phyloP scores from a whole-genome alignment of 2,329 filamentous ascomycete genomes.

The Colletotrichum sp. region DNA sequence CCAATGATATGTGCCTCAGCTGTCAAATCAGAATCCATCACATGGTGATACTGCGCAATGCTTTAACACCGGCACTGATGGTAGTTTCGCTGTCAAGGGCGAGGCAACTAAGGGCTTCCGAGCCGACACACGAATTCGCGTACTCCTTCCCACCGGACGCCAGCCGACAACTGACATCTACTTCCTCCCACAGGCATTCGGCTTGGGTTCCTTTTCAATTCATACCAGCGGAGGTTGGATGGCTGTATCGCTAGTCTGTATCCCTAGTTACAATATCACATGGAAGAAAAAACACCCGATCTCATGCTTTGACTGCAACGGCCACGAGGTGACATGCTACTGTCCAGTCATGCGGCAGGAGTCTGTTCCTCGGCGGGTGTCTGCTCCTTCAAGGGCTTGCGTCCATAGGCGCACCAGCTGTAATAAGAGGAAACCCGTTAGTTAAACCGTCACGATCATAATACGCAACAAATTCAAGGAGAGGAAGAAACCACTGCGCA shows the following conservation, averaged over 20 bases:
- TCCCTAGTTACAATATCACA: neutral
- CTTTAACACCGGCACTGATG: accelerated
- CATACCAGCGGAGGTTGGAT: accelerated
- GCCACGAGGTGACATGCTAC: neutral
- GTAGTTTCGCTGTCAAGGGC: neutral
- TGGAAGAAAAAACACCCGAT: neutral
- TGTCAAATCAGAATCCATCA: neutral
- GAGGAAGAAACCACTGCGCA: no score
- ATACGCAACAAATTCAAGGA: neutral
- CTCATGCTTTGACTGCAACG: neutral
- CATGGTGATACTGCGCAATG: neutral
- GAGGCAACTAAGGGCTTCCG: no score
- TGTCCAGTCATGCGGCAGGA: neutral
- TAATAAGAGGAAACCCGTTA: accelerated
- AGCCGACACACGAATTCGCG: neutral
- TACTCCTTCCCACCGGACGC: neutral
- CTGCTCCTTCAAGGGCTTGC: neutral
- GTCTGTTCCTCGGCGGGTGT: neutral
- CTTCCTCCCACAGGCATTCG: neutral
- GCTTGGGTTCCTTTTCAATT: accelerated
- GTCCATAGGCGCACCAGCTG: neutral
- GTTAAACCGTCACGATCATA: no score
- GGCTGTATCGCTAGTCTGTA: accelerated
- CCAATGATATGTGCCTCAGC: neutral
- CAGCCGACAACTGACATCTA: neutral